Evolutionary conservation across 345 rosid species (phyloP), one percentile per base, ranked within the genome.

Genomic region (Ceriops tagal): DNA sequence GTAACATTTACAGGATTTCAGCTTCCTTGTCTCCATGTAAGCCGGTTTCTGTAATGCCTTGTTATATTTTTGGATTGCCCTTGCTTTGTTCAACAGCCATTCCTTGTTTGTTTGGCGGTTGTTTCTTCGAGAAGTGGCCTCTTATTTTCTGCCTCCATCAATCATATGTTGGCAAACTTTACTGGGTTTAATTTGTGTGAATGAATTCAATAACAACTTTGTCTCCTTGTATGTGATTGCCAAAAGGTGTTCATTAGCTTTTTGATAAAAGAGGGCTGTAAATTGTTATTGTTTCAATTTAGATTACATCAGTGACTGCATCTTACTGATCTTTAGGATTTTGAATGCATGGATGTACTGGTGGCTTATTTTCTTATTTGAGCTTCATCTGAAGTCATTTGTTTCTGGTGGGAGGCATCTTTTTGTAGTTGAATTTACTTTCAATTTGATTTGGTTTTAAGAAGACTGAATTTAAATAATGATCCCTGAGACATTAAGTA

Each of bases 1-100:
- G 92, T 80, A 93, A 93, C 81, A 73, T 96, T 55, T 89, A 96
- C 89, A 86, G 81, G 88, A 96, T 92, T 26, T 88, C 99, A 21
- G 76, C 93, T 16, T 89, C 98, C 51, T 81, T 92, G 71, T 96
- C 99, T 49, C 82, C 88, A 24, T 90, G 99, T 96, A 83, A 86
- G 98, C 81, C 69, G 62, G 57, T 24, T 75, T 62, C 47, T 34
- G 10, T 30, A 24, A 61, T 69, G 53, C 5, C 15, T 26, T 30
- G 60, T 22, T 71, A 58, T 58, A 19, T 5, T 60, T 52, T 47
- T 65, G 22, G 59, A 30, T 34, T 20, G 35, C 6, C 31, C 35
- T 26, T 22, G 5, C 26, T 39, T 39, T 53, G 8, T 27, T 3
- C 21, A 5, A 35, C 18, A 47, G 1, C 11, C 3, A 47, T 21